Conservation (phyloP, 2,329 filamentous ascomycete species). For the Aspergillus neotritici region DNA sequence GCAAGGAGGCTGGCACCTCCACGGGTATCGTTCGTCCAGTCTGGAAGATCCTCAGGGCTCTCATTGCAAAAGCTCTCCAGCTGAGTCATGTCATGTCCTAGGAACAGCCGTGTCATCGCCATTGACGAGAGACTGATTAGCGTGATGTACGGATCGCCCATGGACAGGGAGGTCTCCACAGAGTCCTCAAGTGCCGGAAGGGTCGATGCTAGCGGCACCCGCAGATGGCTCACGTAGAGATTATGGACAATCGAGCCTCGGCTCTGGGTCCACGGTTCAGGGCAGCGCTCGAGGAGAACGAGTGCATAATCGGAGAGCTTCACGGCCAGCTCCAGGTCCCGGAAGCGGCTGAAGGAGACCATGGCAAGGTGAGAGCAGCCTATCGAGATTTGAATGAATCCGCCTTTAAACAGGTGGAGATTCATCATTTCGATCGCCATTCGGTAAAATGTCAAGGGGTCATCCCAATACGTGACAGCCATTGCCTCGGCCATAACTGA, state of each 20-base stretch:
- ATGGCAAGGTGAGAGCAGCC: constrained; percentile 55
- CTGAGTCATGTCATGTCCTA: constrained; percentile 54
- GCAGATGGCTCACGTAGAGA: constrained; percentile 59
- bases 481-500: constrained; percentile 55
- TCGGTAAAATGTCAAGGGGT: constrained; percentile 55
- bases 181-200: constrained; percentile 50
- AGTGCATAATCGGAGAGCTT: constrained; percentile 51
- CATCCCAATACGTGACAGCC: constrained; percentile 55
- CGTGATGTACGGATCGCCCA: constrained; percentile 55
- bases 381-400: constrained; percentile 54
- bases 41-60: constrained; percentile 51
- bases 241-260: constrained; percentile 53
- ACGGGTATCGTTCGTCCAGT: constrained; percentile 53
- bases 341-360: constrained; percentile 53
- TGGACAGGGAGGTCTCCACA: constrained; percentile 51
- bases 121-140: constrained; percentile 56
- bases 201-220: constrained; percentile 47
- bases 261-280: constrained; percentile 51
- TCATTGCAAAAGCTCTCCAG: constrained; percentile 54
- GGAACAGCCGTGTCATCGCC: constrained; percentile 52
- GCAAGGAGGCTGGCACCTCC: constrained; percentile 54
- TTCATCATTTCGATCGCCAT: constrained; percentile 54
- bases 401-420: constrained; percentile 50
- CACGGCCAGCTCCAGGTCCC: constrained; percentile 50
- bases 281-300: constrained; percentile 48